Evolutionary conservation across 768 basidiomycete species (phyloP), one percentile per base, ranked within the genome.

Genomic region (Mycena leptocephala): DNA sequence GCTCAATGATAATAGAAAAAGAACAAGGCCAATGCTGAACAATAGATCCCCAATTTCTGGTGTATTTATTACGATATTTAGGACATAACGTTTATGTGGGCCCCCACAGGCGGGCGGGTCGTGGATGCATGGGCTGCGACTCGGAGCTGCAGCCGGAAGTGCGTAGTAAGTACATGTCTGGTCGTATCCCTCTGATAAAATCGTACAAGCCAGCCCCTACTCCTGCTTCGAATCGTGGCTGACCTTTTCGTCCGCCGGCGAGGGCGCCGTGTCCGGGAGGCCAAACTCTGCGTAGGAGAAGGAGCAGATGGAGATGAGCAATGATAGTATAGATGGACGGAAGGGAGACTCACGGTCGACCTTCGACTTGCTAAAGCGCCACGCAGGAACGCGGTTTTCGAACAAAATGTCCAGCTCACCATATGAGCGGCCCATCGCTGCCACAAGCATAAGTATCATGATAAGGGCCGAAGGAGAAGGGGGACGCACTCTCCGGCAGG

Each of bases 381-480:
- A 81, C 55, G 80, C 80, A 5, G 80, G 72, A 18, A 81, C 75
- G 41, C 72, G 72, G 33, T 79, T 79, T 56, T 79, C 77, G 68
- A 81, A 81, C 32, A 81, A 46, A 24, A 80, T 35, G 58, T 80
- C 80, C 5, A 80, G 75, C 68, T 80, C 78, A 43, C 78, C 78
- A 39, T 79, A 79, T 24, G 76, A 76, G 24, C 79, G 76, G 24
- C 74, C 73, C 43, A 26, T 41, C 39, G 76, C 76, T 77, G 26
- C 28, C 53, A 1, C 22, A 9, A 39, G 24, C 26, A 24, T 48
- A 24, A 55, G 28, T 48, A 28, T 39, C 24, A 30, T 30, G 20
- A 11, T 39, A 39, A 65, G 22, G n/a, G 14, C 13, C 22, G 30
- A 32, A 58, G 56, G 26, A 62, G 22, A 5, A 24, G 30, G 26